These are phyloP conservation scores for Maudiozyma barnettii DNA, from an alignment of 805 yeast genomes.

Conservation along the genomic window DNA sequence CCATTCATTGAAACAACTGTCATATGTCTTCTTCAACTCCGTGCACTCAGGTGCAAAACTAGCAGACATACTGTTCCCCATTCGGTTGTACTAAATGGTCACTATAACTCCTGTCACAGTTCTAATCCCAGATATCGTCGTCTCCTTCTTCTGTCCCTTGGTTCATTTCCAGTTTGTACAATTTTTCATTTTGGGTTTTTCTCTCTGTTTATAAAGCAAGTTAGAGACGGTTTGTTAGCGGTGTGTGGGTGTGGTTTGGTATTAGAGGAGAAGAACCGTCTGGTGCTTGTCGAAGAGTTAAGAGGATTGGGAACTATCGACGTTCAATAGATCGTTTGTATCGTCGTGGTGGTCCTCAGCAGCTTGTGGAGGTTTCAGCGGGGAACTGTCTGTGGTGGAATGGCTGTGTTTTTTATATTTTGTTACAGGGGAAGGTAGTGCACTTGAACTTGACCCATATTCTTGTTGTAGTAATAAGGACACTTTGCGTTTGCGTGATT, in stretches of 20 bases:
- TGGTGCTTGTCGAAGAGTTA: too few species aligned
- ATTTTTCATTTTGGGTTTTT: too few species aligned
- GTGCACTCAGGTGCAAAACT: constrained; percentile 98
- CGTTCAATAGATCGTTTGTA: constrained; percentile 10
- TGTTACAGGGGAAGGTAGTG: constrained; percentile 19
- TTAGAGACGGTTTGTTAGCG: too few species aligned
- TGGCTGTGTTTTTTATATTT: neutral
- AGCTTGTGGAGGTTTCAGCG: neutral
- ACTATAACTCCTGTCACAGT: too few species aligned
- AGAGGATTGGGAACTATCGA: neutral
- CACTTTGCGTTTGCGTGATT: constrained; percentile 24
- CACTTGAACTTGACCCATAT: constrained; percentile 27
- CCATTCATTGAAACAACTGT: constrained; percentile 91
- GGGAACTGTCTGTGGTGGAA: neutral
- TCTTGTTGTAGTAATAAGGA: constrained; percentile 27
- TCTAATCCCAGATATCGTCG: too few species aligned
- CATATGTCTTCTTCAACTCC: constrained; percentile 73
- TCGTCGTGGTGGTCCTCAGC: constrained; percentile 13
- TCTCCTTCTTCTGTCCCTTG: too few species aligned
- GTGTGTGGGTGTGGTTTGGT: too few species aligned
- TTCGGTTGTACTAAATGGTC: too few species aligned
- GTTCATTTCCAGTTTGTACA: too few species aligned
- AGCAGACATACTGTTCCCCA: constrained; percentile 71
- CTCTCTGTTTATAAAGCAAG: too few species aligned
- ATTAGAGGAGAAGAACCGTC: too few species aligned